Evolutionary conservation across 2,329 filamentous ascomycete genomes (phyloP).

Genomic region (Monosporascus sp.): DNA sequence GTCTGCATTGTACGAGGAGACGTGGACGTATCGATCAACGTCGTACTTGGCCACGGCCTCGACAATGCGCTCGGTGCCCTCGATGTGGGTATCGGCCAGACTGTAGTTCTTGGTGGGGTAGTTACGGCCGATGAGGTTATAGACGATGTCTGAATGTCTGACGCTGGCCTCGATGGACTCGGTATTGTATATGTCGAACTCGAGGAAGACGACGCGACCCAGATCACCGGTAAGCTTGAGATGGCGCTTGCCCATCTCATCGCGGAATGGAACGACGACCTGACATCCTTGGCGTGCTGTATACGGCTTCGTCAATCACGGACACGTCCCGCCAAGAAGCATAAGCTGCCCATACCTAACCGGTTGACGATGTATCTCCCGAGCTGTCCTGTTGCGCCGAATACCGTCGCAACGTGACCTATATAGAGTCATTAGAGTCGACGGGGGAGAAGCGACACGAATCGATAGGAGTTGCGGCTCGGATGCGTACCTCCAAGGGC

Average conservation of each 20-base stretch:
- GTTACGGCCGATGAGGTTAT: slow-evolving; percentile 89
- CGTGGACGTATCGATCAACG: slow-evolving; percentile 91
- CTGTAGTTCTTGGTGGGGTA: slow-evolving; percentile 99
- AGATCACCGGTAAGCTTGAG: slow-evolving; percentile 94
- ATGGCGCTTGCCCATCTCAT: slow-evolving; percentile 97
- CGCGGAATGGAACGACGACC: slow-evolving; percentile 86
- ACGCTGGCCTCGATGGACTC: slow-evolving; percentile 95
- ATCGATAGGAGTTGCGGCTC: slow-evolving; percentile 3
- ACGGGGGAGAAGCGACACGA: slow-evolving; percentile 1
- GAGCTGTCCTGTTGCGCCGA: slow-evolving; percentile 92
- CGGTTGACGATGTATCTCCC: slow-evolving; percentile 97
- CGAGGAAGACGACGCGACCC: slow-evolving; percentile 82
- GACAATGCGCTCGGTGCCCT: slow-evolving; percentile 85
- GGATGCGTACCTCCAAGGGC: slow-evolving; percentile 69
- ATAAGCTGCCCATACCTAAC: slow-evolving; percentile 51
- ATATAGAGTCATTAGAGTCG: slow-evolving; percentile 19
- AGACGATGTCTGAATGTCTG: slow-evolving; percentile 93
- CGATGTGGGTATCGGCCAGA: slow-evolving; percentile 86
- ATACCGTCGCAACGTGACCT: slow-evolving; percentile 96
- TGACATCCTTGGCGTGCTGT: slow-evolving; percentile 88
- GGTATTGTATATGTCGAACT: slow-evolving; percentile 93
- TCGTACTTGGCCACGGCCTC: slow-evolving; percentile 97
- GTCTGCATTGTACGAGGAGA: slow-evolving; percentile 90
- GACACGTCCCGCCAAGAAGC: slow-evolving; percentile 15
- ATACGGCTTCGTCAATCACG: slow-evolving; percentile 20